These are phyloP conservation scores for Rubroshorea leprosula DNA, from an alignment of 345 rosid genomes.

Conservation along the genomic window DNA sequence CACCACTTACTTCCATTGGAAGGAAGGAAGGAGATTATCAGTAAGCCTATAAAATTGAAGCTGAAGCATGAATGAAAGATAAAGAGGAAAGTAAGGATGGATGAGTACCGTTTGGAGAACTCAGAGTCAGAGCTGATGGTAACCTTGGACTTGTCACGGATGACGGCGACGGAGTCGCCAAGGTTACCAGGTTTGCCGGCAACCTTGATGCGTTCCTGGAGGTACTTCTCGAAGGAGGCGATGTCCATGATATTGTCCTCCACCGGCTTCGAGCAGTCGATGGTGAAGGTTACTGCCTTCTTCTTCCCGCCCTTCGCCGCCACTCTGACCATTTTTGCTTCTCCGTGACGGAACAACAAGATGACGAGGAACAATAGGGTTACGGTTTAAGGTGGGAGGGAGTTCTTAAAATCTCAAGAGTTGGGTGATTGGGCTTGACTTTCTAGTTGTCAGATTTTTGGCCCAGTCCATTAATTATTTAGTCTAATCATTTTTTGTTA, in stretches of 20 bases:
- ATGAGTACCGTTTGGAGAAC: constrained; percentile 62
- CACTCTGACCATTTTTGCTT: too few species aligned
- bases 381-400: too few species aligned
- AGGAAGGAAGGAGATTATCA: too few species aligned
- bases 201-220: constrained; percentile 80
- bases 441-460: neutral
- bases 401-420: too few species aligned
- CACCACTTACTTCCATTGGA: too few species aligned
- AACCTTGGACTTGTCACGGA: constrained; percentile 48
- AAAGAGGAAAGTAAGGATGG: neutral
- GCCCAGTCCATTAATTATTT: neutral
- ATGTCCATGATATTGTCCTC: constrained; percentile 77
- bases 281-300: too few species aligned
- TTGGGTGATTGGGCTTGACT: neutral
- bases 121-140: constrained; percentile 45
- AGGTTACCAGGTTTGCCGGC: constrained; percentile 81
- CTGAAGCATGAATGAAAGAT: neutral
- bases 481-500: too few species aligned
- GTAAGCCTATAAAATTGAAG: too few species aligned
- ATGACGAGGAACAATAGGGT: neutral
- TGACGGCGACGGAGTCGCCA: constrained; percentile 46
- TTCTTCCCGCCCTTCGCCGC: too few species aligned
- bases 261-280: constrained; percentile 72
- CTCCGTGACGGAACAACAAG: neutral
- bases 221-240: constrained; percentile 66